phyloP scores from a whole-genome alignment of 768 basidiomycete species.

The Hortiboletus campestris region DNA sequence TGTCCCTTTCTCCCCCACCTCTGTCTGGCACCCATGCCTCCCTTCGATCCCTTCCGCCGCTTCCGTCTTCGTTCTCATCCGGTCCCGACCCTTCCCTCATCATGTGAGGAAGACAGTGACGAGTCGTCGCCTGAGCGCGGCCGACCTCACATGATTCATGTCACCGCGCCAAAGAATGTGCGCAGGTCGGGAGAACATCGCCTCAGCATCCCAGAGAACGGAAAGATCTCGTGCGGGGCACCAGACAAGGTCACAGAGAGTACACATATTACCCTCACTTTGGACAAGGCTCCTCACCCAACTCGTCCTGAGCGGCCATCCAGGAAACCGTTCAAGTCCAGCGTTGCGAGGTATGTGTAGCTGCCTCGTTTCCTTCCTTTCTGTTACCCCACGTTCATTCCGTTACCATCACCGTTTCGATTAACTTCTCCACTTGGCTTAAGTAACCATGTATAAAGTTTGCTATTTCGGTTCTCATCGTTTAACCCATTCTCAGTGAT shows the following conservation, averaged over 20 bases:
- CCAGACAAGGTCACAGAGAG: background rate
- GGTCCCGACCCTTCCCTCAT: background rate
- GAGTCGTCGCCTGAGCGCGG: slow-evolving; percentile 16
- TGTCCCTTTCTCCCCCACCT: background rate
- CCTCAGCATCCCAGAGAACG: background rate
- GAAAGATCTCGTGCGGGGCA: background rate
- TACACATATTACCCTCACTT: background rate
- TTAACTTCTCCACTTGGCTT: too few relatives aligned
- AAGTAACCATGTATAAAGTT: too few relatives aligned
- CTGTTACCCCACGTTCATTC: slow-evolving; percentile 1
- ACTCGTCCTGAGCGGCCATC: background rate
- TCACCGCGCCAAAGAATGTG: background rate
- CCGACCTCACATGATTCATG: slow-evolving; percentile 2
- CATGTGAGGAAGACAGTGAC: slow-evolving; percentile 27
- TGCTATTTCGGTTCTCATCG: background rate
- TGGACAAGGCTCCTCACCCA: background rate
- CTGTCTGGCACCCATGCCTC: background rate
- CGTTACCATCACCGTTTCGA: background rate
- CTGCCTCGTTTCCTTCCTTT: background rate
- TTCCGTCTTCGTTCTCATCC: slow-evolving; percentile 17
- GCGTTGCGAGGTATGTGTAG: slow-evolving; percentile 14
- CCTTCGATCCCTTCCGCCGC: slow-evolving; percentile 22
- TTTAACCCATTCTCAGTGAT: background rate
- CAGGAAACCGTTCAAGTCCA: slow-evolving; percentile 1
- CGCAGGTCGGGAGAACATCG: slow-evolving; percentile 5